Conservation (phyloP, 768 basidiomycete genomes). For the Collybiopsis confluens region DNA sequence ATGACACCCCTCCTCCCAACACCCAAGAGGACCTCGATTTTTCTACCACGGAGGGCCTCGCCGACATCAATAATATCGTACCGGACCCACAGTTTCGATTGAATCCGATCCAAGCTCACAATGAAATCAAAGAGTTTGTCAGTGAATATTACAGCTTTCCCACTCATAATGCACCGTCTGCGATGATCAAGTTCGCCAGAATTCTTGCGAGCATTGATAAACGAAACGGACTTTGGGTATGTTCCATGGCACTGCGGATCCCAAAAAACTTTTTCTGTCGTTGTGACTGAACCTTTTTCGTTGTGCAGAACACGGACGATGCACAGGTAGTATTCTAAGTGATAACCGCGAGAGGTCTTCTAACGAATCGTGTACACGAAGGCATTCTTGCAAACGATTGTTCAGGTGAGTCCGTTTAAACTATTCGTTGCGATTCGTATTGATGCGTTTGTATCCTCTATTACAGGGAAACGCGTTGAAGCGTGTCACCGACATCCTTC, state of each 20-base stretch:
- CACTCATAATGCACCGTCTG: conserved; percentile 16
- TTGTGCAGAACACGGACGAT: not conserved
- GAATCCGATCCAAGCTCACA: conserved; percentile 9
- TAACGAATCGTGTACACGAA: conserved; percentile 17
- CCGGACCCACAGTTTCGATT: conserved; percentile 10
- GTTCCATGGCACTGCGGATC: not conserved
- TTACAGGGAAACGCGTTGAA: conserved; percentile 44
- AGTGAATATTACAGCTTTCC: conserved; percentile 15
- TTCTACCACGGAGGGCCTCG: not conserved
- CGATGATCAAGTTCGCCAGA: conserved; percentile 1
- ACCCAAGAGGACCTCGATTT: conserved; percentile 2
- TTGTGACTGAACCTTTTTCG: too few relatives aligned
- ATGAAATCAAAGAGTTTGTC: not conserved
- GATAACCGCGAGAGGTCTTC: conserved; percentile 41
- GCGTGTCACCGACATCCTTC: conserved; percentile 46
- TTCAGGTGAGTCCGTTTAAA: conserved; percentile 26
- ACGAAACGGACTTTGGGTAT: conserved; percentile 39
- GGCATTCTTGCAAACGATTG: conserved; percentile 35
- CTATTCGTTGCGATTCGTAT: too few relatives aligned
- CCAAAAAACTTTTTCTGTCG: conserved; percentile 45
- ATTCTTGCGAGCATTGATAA: conserved; percentile 27
- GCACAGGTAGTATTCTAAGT: not conserved
- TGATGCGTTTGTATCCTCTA: not conserved
- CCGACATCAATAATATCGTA: not conserved
- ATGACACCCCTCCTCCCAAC: not conserved